Conservation (phyloP, 1,139 yeast genomes). For the Trichomonascaceae sp. region DNA sequence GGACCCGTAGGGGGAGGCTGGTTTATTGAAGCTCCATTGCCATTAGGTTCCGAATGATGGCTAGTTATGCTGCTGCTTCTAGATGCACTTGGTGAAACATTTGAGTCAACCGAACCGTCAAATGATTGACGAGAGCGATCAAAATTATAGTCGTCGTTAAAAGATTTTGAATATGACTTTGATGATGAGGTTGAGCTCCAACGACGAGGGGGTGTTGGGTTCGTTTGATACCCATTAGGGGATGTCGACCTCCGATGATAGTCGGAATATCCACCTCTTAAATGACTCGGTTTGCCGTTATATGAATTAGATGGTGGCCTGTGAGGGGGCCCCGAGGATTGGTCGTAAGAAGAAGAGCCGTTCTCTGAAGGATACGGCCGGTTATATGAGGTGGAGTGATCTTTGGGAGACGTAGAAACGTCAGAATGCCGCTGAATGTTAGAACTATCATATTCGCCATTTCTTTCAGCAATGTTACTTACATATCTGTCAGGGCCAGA, state of each 20-base stretch:
- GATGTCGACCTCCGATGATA: neutral
- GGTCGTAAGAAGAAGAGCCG: neutral
- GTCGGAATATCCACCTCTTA: neutral
- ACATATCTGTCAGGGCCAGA: neutral
- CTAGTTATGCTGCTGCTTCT: neutral
- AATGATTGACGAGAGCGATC: neutral
- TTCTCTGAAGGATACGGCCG: neutral
- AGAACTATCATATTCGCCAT: neutral
- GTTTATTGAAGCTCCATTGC: neutral
- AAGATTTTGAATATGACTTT: neutral
- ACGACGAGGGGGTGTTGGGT: neutral
- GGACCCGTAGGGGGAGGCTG: conserved; percentile 5
- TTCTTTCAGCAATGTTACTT: neutral
- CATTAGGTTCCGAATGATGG: neutral
- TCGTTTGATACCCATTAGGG: neutral
- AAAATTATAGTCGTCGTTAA: neutral
- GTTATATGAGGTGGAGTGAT: neutral
- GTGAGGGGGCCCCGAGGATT: neutral
- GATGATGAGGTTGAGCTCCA: neutral
- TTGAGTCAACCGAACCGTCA: neutral
- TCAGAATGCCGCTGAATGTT: neutral
- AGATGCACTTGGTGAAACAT: neutral
- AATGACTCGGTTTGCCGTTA: neutral
- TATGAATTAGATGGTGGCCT: neutral
- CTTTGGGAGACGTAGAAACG: neutral